These are phyloP conservation scores for Nitzschia inconspicua DNA, from an alignment of 108 stramenopile genomes.

Conservation along the genomic window DNA sequence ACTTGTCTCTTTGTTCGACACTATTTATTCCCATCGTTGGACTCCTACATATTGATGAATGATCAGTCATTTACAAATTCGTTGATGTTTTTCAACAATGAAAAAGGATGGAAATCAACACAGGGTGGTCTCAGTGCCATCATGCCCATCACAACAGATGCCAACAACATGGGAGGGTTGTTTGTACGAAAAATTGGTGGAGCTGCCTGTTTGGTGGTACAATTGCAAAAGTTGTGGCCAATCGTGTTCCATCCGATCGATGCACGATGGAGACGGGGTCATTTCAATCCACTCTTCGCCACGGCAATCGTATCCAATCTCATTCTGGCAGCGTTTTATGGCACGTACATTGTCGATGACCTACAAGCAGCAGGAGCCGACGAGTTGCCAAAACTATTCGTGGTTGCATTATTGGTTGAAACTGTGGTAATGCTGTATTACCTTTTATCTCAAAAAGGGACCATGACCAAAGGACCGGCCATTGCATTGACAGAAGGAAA, in stretches of 20 bases:
- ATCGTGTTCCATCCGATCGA: conserved; percentile 68
- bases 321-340: conserved; percentile 48
- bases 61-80: conserved; percentile 81
- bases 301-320: conserved; percentile 63
- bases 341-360: conserved; percentile 38
- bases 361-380: conserved; percentile 56
- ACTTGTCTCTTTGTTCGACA: background rate
- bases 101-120: conserved; percentile 79
- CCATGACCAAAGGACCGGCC: conserved; percentile 30
- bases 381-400: conserved; percentile 41
- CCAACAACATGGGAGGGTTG: conserved; percentile 87
- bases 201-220: conserved; percentile 65
- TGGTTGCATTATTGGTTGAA: conserved; percentile 56
- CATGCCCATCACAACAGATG: conserved; percentile 68
- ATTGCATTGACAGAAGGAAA: conserved; percentile 46
- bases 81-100: conserved; percentile 63
- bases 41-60: background rate
- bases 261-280: conserved; percentile 75
- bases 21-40: background rate
- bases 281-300: conserved; percentile 61
- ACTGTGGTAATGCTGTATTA: conserved; percentile 56
- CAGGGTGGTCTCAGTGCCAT: conserved; percentile 82
- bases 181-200: conserved; percentile 82
- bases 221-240: conserved; percentile 74
- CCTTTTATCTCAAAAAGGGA: conserved; percentile 19